Evolutionary conservation across 2,329 filamentous ascomycete species (phyloP), one percentile per base, ranked within the genome.

Genomic region (Neofusicoccum kwambonambiense): DNA sequence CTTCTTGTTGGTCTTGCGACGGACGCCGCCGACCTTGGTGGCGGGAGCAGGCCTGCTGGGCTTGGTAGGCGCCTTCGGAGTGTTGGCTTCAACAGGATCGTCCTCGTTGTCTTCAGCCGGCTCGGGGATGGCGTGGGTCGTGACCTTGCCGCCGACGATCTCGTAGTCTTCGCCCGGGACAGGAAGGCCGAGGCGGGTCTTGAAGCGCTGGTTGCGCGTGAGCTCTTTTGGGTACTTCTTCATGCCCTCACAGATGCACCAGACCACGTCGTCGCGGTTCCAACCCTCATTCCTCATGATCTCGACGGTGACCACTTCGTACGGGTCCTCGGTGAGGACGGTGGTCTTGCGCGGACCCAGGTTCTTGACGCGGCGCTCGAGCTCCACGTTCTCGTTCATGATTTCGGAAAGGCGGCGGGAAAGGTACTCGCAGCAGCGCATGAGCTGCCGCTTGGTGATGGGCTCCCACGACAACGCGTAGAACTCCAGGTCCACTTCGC

Each of bases 301-400:
- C 51, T 42, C 15, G 27, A 22, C 19, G 6, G 51, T 58, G 22
- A 58, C 41, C 13, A 35, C n/a, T 9, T 34, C 27, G 44, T 64
- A 64, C 13, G 47, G 41, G 1, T 57, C 22, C 15, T 19, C 9
- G 19, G 31, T 42, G 6, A 64, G 62, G 8, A 64, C 62, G 7
- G 44, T 39, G 42, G 62, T 64, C 44, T 52, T 51, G 19, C 62
- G 62, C 12, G 51, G 31, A 8, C 62, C 62, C n/a, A 34, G 31
- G 17, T 27, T 13, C 13, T 64, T 64, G 35, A 58, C 15, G 3
- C 45, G 17, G 34, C 62, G 62, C 22, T 64, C 62, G 2, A 64
- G 51, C 34, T 57, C 62, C 8, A 44, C 62, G 19, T 51, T 50
- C 5, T 50, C 34, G 31, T 64, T 64, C 62, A 64, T 64, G 34